Evolutionary conservation across 1,284 basidiomycete species (phyloP).

Genomic region (Boletellus deceptivus): DNA sequence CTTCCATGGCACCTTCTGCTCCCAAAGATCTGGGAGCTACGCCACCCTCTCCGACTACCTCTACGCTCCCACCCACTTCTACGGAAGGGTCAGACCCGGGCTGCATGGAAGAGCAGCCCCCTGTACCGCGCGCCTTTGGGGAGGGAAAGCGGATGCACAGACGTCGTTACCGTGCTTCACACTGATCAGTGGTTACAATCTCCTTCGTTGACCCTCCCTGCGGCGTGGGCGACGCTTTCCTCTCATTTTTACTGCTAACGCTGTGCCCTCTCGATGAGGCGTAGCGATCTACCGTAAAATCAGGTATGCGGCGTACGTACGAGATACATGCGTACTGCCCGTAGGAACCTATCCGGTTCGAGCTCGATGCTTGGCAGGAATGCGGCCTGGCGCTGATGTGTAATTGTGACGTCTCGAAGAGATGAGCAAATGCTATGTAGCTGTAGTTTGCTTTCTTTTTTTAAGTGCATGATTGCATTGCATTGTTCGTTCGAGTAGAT

Average conservation of each 20-base stretch:
- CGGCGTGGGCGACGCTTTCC: no score
- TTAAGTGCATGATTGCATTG: not conserved
- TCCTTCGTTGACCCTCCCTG: no score
- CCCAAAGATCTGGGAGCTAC: no score
- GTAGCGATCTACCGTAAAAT: no score
- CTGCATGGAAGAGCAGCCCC: constrained; percentile 18
- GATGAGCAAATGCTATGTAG: constrained; percentile 3
- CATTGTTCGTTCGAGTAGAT: constrained; percentile 1
- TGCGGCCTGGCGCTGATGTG: constrained; percentile 12
- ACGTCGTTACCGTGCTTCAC: constrained; percentile 13
- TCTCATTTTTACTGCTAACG: no score
- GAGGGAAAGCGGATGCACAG: constrained; percentile 21
- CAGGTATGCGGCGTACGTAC: no score
- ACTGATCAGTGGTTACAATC: constrained; percentile 6
- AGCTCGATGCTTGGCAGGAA: constrained; percentile 9
- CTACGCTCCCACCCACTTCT: constrained; percentile 6
- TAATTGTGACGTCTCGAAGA: not conserved
- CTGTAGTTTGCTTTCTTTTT: not conserved
- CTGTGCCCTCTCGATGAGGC: constrained; percentile 7
- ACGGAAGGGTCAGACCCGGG: constrained; percentile 13
- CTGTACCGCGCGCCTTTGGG: not conserved
- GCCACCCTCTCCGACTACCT: constrained; percentile 1
- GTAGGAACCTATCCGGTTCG: not conserved
- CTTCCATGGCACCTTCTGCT: not conserved
- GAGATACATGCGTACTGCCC: not conserved